phyloP scores from a whole-genome alignment of 2,329 filamentous ascomycete genomes.

The Plectosphaerella cucumerina region DNA sequence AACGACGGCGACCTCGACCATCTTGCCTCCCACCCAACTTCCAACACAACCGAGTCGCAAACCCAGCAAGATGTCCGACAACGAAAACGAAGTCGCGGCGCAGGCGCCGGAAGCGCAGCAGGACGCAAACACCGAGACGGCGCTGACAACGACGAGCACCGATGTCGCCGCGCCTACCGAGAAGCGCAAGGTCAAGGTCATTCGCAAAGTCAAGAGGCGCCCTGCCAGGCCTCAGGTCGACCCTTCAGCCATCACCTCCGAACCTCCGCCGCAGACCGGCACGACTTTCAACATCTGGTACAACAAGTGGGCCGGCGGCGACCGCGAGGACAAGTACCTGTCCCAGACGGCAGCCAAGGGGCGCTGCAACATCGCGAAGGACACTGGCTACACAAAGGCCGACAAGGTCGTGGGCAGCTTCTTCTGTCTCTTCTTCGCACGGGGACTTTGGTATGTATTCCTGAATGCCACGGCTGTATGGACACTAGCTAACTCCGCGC shows the following conservation, averaged over 20 bases:
- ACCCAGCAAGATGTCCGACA: slow-evolving; percentile 8
- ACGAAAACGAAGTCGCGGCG: slow-evolving; percentile 1
- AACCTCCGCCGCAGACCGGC: slow-evolving; percentile 86
- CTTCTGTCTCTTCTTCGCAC: slow-evolving; percentile 83
- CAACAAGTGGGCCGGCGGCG: slow-evolving; percentile 96
- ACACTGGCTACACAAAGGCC: slow-evolving; percentile 74
- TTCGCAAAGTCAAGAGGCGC: slow-evolving; percentile 84
- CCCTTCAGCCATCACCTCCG: slow-evolving; percentile 72
- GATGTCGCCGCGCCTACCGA: slow-evolving; percentile 43
- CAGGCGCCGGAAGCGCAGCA: slow-evolving; percentile 10
- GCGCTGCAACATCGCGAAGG: slow-evolving; percentile 79
- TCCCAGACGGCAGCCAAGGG: slow-evolving; percentile 78
- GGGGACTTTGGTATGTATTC: slow-evolving; percentile 42
- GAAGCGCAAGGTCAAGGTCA: slow-evolving; percentile 74
- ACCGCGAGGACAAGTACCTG: slow-evolving; percentile 86
- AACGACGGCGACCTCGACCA: background rate
- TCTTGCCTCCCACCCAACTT: background rate
- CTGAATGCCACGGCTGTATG: background rate
- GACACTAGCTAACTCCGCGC: background rate
- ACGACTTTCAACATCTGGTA: slow-evolving; percentile 99
- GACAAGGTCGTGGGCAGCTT: slow-evolving; percentile 75
- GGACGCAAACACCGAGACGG: slow-evolving; percentile 20
- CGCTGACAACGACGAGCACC: slow-evolving; percentile 31
- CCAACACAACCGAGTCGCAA: background rate
- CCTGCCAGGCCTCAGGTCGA: slow-evolving; percentile 92